Evolutionary conservation across 257 asterid species (phyloP).

Genomic region (Solanum chilense): DNA sequence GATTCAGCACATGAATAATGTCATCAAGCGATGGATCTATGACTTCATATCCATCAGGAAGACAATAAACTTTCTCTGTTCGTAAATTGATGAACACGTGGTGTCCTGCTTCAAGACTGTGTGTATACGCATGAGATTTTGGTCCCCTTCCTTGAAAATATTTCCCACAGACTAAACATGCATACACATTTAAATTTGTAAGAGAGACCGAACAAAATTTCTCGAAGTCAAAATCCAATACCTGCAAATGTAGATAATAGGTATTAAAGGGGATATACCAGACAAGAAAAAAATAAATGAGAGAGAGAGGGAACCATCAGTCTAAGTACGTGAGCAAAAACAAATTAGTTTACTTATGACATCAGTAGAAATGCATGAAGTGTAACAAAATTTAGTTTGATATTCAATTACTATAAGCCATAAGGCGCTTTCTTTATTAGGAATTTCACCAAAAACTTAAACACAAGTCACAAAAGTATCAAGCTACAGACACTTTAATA

Average conservation of each 20-base stretch:
- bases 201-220: slow-evolving; percentile 93
- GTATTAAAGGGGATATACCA: not conserved
- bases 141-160: slow-evolving; percentile 96
- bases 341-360: not conserved
- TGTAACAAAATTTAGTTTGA: not conserved
- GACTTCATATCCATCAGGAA: slow-evolving; percentile 98
- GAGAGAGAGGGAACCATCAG: not conserved
- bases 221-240: slow-evolving; percentile 94
- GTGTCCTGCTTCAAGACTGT: slow-evolving; percentile 95
- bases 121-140: slow-evolving; percentile 94
- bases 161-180: slow-evolving; percentile 90
- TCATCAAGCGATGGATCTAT: slow-evolving; percentile 89
- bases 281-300: not conserved
- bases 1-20: slow-evolving; percentile 85
- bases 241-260: slow-evolving; percentile 39
- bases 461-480: not conserved
- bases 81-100: slow-evolving; percentile 93
- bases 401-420: not conserved
- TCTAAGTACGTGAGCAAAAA: not conserved
- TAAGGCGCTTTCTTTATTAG: not conserved
- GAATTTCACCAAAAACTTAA: not conserved
- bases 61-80: slow-evolving; percentile 91
- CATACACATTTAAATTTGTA: slow-evolving; percentile 89
- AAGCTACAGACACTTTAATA: not conserved
- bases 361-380: not conserved